These are phyloP conservation scores for Spiraea crenata DNA, from an alignment of 331 rosid genomes.

Conservation along the genomic window DNA sequence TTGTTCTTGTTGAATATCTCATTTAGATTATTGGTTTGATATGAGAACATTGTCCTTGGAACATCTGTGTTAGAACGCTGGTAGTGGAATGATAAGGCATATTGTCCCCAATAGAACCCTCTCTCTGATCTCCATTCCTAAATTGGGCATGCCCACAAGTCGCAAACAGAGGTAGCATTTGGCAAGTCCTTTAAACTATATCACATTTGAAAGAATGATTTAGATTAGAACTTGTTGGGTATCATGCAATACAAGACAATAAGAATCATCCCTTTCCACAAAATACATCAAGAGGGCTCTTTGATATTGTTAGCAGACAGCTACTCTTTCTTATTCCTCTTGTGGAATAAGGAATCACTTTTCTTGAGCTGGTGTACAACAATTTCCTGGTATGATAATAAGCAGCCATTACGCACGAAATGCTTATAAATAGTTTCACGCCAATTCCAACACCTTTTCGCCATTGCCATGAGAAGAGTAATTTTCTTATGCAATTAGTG, in stretches of 20 bases:
- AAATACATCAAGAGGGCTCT: conserved; percentile 22
- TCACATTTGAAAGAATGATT: not conserved
- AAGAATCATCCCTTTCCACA: conserved; percentile 29
- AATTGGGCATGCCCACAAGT: no score
- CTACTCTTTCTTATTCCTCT: conserved; percentile 2
- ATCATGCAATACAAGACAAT: no score
- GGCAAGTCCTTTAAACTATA: not conserved
- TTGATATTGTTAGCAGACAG: conserved; percentile 8
- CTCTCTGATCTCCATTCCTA: no score
- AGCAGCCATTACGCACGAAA: conserved; percentile 15
- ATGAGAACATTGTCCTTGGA: no score
- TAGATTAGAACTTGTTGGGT: not conserved
- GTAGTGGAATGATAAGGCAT: no score
- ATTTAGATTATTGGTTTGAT: no score
- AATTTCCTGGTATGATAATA: conserved; percentile 13
- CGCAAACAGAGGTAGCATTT: not conserved
- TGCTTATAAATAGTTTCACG: conserved; percentile 23
- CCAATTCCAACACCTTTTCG: conserved; percentile 22
- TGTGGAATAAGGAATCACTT: conserved; percentile 5
- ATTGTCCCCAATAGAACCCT: no score
- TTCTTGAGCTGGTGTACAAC: conserved; percentile 4
- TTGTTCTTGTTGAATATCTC: no score
- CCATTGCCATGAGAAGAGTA: conserved; percentile 23
- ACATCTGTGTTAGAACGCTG: no score
- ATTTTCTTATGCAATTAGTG: conserved; percentile 8